phyloP scores from a whole-genome alignment of 768 basidiomycete species.

The Amanita inopinata region DNA sequence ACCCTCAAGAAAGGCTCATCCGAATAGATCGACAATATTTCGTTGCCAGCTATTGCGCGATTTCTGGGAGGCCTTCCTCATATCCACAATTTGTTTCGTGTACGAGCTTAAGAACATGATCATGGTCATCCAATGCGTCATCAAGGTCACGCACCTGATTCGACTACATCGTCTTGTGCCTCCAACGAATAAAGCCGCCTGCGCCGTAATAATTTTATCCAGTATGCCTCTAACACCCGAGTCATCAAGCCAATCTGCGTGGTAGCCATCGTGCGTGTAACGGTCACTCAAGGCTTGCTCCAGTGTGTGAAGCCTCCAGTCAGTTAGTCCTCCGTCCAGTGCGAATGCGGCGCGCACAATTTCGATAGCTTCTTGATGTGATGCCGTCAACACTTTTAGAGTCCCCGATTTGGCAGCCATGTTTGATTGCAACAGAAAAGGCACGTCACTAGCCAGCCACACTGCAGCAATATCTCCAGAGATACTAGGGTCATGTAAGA shows the following conservation, averaged over 20 bases:
- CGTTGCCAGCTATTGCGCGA: conserved; percentile 16
- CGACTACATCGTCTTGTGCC: conserved; percentile 37
- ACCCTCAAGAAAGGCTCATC: conserved; percentile 13
- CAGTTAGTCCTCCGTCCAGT: conserved; percentile 26
- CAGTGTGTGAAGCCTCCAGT: conserved; percentile 24
- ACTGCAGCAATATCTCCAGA: conserved; percentile 27
- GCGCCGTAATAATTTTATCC: conserved; percentile 44
- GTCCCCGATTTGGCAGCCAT: conserved; percentile 30
- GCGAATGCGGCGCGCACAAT: conserved; percentile 35
- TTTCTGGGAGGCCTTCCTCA: conserved; percentile 21
- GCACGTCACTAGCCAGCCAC: conserved; percentile 53
- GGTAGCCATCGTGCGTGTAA: conserved; percentile 11
- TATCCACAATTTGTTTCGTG: conserved; percentile 41
- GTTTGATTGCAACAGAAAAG: conserved; percentile 17
- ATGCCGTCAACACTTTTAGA: conserved; percentile 30
- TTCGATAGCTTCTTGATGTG: conserved; percentile 36
- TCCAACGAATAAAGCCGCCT: conserved; percentile 40
- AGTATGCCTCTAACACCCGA: conserved; percentile 43
- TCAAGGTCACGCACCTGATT: conserved; percentile 29
- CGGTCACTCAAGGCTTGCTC: conserved; percentile 32
- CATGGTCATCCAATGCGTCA: too few species aligned
- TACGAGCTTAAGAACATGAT: conserved; percentile 38
- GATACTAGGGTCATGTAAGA: conserved; percentile 22
- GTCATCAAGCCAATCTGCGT: conserved; percentile 31
- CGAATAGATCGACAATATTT: conserved; percentile 38